Conservation (phyloP, 805 yeast species). For the Debaryomyces prosopidis region DNA sequence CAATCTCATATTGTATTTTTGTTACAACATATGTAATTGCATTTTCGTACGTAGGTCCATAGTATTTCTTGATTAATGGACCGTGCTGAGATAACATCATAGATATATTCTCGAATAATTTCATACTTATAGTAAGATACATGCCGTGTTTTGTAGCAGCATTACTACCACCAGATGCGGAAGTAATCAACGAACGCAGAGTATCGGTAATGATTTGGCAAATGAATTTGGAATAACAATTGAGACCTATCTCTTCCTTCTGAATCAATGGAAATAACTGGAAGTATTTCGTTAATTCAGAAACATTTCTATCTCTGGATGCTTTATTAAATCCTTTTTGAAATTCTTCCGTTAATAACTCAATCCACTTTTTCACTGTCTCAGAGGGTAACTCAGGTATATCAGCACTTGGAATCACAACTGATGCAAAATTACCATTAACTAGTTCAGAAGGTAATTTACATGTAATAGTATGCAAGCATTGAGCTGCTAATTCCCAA, state of each 20-base stretch:
- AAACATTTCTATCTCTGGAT: conserved; percentile 63
- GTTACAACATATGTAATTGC: conserved; percentile 69
- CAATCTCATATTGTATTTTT: conserved; percentile 82
- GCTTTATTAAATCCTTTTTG: conserved; percentile 67
- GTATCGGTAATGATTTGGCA: conserved; percentile 82
- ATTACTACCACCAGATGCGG: conserved; percentile 22
- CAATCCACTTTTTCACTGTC: conserved; percentile 58
- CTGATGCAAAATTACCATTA: conserved; percentile 69
- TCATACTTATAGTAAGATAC: conserved; percentile 60
- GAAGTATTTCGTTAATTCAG: conserved; percentile 73
- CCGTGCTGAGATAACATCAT: conserved; percentile 85
- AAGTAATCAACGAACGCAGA: conserved; percentile 62
- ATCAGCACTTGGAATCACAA: conserved; percentile 82
- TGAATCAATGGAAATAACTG: conserved; percentile 86
- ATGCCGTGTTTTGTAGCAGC: conserved; percentile 42
- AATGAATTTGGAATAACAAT: conserved; percentile 81
- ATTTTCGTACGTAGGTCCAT: conserved; percentile 49
- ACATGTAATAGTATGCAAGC: conserved; percentile 46
- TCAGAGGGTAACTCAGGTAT: conserved; percentile 75
- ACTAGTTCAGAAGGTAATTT: conserved; percentile 55
- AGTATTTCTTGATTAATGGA: conserved; percentile 69
- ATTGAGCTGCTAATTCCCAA: conserved; percentile 77
- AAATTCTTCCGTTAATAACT: conserved; percentile 58
- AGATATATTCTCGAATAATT: conserved; percentile 80
- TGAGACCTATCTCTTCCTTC: conserved; percentile 67